phyloP scores from a whole-genome alignment of 805 yeast genomes.

The Wickerhamiella allomyrinae region DNA sequence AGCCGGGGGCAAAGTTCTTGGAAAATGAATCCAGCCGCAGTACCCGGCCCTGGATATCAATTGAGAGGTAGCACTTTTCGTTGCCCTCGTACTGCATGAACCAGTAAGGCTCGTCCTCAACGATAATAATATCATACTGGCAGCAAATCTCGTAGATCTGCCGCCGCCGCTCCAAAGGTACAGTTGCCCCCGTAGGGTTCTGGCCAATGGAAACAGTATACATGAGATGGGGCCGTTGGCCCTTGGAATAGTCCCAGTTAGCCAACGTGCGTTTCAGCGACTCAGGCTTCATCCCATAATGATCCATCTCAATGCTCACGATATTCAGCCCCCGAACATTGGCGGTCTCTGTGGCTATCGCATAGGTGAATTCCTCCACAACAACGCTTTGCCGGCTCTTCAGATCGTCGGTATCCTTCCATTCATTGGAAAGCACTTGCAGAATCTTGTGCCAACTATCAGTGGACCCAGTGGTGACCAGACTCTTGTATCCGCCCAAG shows the following conservation, averaged over 20 bases:
- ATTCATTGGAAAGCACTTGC: constrained; percentile 17
- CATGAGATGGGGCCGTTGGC: constrained; percentile 29
- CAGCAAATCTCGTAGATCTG: constrained; percentile 46
- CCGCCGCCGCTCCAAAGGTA: constrained; percentile 41
- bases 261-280: constrained; percentile 39
- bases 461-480: constrained; percentile 17
- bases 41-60: constrained; percentile 68
- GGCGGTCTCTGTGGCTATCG: constrained; percentile 60
- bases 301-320: constrained; percentile 57
- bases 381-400: constrained; percentile 45
- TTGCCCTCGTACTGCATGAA: constrained; percentile 39
- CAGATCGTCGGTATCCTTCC: constrained; percentile 12
- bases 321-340: constrained; percentile 44
- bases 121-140: constrained; percentile 52
- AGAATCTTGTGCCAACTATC: constrained; percentile 19
- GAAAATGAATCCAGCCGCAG: constrained; percentile 66
- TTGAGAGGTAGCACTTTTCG: constrained; percentile 33
- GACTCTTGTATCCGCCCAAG: constrained; percentile 14
- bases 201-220: constrained; percentile 74
- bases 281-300: constrained; percentile 34
- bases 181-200: constrained; percentile 69
- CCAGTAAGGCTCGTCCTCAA: constrained; percentile 83
- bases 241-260: constrained; percentile 27
- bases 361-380: constrained; percentile 64
- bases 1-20: constrained; percentile 66